Percentiles rank a stretch among this genome's conserved stretches.
These are phyloP conservation scores for Schwanniomyces occidentalis DNA, from an alignment of 805 yeast genomes.

Conservation along the genomic window DNA sequence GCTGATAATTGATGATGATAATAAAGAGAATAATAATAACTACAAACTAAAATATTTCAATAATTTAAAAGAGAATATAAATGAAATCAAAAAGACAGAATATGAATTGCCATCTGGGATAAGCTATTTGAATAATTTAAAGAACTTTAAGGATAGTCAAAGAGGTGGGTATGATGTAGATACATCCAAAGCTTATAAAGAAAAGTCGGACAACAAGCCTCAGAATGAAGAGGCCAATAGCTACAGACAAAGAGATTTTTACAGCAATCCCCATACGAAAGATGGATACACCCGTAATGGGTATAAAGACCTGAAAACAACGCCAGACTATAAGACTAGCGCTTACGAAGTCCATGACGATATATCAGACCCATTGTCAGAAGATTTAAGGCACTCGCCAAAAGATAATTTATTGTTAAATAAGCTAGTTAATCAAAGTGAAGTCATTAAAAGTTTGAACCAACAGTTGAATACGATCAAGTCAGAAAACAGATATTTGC, in stretches of 20 bases:
- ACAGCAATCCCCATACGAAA: too few relatives aligned
- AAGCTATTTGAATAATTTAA: too few relatives aligned
- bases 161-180: too few relatives aligned
- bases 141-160: too few relatives aligned
- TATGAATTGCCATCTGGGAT: slow-evolving; percentile 22
- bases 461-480: slow-evolving; percentile 3
- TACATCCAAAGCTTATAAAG: too few relatives aligned
- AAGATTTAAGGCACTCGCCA: not conserved
- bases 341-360: not conserved
- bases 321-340: not conserved
- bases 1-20: slow-evolving; percentile 5
- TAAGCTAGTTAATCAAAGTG: slow-evolving; percentile 8
- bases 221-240: too few relatives aligned
- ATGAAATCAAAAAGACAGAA: slow-evolving; percentile 19
- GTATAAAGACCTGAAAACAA: too few relatives aligned
- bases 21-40: slow-evolving; percentile 5
- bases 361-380: not conserved
- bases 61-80: slow-evolving; percentile 22
- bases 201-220: too few relatives aligned
- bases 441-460: slow-evolving; percentile 5
- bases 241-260: too few relatives aligned
- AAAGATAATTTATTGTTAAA: slow-evolving; percentile 7
- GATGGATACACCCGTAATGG: too few relatives aligned
- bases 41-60: slow-evolving; percentile 12
- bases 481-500: slow-evolving; percentile 1